Percentiles rank a stretch among this genome's conserved stretches.
phyloP scores from a whole-genome alignment of 805 yeast genomes.

The Saccharomycopsis babjevae region DNA sequence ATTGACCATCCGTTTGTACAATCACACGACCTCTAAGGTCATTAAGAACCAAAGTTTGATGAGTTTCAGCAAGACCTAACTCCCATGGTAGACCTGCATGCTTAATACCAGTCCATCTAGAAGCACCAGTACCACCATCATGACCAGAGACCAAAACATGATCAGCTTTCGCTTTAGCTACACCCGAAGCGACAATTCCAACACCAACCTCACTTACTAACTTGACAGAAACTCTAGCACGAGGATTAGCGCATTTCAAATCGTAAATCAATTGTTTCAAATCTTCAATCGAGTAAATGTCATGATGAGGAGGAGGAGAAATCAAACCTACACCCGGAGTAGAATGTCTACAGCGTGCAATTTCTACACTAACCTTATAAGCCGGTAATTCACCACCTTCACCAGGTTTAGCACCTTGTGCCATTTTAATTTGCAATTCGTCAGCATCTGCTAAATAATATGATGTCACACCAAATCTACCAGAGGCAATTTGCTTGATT shows the following conservation, averaged over 20 bases:
- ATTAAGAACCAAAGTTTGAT: slow-evolving; percentile 90
- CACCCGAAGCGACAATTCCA: slow-evolving; percentile 98
- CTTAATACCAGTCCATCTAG: slow-evolving; percentile 93
- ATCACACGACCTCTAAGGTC: slow-evolving; percentile 93
- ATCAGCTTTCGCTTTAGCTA: slow-evolving; percentile 97
- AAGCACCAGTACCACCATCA: slow-evolving; percentile 99
- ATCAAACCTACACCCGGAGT: slow-evolving; percentile 95
- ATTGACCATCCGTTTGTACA: slow-evolving; percentile 97
- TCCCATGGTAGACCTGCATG: slow-evolving; percentile 99
- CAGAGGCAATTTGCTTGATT: slow-evolving; percentile 95
- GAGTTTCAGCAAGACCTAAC: slow-evolving; percentile 95
- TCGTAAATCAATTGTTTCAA: slow-evolving; percentile 93
- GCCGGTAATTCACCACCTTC: slow-evolving; percentile 99
- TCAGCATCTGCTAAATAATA: slow-evolving; percentile 92
- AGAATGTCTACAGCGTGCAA: slow-evolving; percentile 93
- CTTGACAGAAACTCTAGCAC: slow-evolving; percentile 94
- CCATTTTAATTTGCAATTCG: slow-evolving; percentile 96
- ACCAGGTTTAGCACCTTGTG: slow-evolving; percentile 99
- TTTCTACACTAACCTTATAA: slow-evolving; percentile 75
- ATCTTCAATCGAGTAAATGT: slow-evolving; percentile 95
- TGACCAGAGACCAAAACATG: slow-evolving; percentile 94
- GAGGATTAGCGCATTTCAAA: slow-evolving; percentile 91
- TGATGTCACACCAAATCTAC: slow-evolving; percentile 96
- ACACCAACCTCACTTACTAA: slow-evolving; percentile 98
- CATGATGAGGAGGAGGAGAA: slow-evolving; percentile 98